Percentiles rank a stretch among this genome's conserved stretches.
Conservation (phyloP, 176 grass and related monocot species). For the Zoysia pacifica region DNA sequence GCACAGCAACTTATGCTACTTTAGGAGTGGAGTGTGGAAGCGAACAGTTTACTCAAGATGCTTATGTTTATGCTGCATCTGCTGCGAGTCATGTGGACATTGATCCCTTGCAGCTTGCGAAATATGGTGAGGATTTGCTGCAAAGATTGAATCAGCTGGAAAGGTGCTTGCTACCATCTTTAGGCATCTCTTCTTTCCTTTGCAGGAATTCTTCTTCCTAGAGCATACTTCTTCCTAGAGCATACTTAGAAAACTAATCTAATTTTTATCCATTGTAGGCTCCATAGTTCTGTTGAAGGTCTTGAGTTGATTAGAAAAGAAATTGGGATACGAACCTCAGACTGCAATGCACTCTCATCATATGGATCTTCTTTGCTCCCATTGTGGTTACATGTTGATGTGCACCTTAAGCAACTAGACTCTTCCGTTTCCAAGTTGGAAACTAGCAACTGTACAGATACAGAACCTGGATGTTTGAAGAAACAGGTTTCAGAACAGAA, state of each 20-base stretch:
- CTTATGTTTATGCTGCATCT: constrained; percentile 48
- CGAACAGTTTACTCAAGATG: constrained; percentile 46
- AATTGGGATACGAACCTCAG: constrained; percentile 75
- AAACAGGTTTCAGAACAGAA: constrained; percentile 38
- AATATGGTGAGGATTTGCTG: constrained; percentile 75
- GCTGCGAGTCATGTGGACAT: constrained; percentile 48
- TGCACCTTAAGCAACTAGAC: constrained; percentile 76
- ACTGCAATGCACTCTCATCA: constrained; percentile 72
- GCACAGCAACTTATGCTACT: constrained; percentile 42
- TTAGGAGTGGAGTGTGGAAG: constrained; percentile 41
- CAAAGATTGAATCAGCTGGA: constrained; percentile 69
- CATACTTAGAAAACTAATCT: constrained; percentile 18
- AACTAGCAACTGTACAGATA: constrained; percentile 42
- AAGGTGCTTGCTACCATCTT: constrained; percentile 57
- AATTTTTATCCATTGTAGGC: constrained; percentile 30
- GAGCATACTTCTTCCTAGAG: constrained; percentile 1
- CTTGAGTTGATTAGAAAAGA: constrained; percentile 69
- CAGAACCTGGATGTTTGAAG: constrained; percentile 32
- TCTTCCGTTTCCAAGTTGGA: constrained; percentile 63
- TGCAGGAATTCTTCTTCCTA: constrained; percentile 18
- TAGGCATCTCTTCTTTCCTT: constrained; percentile 25
- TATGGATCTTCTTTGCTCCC: constrained; percentile 92
- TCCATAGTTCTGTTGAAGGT: constrained; percentile 41
- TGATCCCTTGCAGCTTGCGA: constrained; percentile 77
- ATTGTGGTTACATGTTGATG: constrained; percentile 86